phyloP scores from a whole-genome alignment of 2,329 filamentous ascomycete species.

The Pseudogymnoascus sp. region DNA sequence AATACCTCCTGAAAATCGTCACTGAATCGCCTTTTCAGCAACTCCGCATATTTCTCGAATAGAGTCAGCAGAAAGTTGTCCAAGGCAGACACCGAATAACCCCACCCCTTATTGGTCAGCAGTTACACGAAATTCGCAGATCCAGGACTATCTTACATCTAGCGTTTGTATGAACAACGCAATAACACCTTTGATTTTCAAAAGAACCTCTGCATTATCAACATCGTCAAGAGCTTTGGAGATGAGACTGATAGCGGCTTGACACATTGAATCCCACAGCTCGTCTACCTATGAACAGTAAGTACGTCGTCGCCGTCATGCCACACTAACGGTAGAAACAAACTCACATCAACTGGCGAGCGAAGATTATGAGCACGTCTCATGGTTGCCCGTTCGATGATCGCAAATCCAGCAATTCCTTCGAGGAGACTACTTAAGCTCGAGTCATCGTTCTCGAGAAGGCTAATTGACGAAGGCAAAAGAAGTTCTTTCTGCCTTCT shows the following conservation, averaged over 20 bases:
- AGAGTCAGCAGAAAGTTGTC: slow-evolving; percentile 79
- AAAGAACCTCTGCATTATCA: slow-evolving; percentile 77
- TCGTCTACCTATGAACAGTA: slow-evolving; percentile 66
- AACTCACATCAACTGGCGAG: slow-evolving; percentile 66
- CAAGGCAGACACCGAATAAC: slow-evolving; percentile 72
- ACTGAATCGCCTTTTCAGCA: slow-evolving; percentile 85
- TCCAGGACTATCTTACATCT: slow-evolving; percentile 55
- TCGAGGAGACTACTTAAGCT: slow-evolving; percentile 86
- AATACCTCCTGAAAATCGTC: slow-evolving; percentile 86
- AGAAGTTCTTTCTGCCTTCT: slow-evolving; percentile 87
- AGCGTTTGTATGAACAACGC: slow-evolving; percentile 96
- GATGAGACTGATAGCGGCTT: slow-evolving; percentile 73
- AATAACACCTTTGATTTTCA: slow-evolving; percentile 92
- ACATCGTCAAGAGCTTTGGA: slow-evolving; percentile 69
- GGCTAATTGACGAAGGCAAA: slow-evolving; percentile 64
- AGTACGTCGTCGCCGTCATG: too few species aligned
- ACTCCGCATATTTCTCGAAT: slow-evolving; percentile 88
- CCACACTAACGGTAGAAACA: not conserved
- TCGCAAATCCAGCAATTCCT: slow-evolving; percentile 91
- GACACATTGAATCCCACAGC: slow-evolving; percentile 97
- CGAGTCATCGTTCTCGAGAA: slow-evolving; percentile 74
- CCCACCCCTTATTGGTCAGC: slow-evolving; percentile 59
- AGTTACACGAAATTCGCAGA: not conserved
- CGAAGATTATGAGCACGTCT: slow-evolving; percentile 75
- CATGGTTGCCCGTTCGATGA: slow-evolving; percentile 92